These are phyloP conservation scores for Candida suzukii DNA, from an alignment of 805 yeast species.

Conservation along the genomic window DNA sequence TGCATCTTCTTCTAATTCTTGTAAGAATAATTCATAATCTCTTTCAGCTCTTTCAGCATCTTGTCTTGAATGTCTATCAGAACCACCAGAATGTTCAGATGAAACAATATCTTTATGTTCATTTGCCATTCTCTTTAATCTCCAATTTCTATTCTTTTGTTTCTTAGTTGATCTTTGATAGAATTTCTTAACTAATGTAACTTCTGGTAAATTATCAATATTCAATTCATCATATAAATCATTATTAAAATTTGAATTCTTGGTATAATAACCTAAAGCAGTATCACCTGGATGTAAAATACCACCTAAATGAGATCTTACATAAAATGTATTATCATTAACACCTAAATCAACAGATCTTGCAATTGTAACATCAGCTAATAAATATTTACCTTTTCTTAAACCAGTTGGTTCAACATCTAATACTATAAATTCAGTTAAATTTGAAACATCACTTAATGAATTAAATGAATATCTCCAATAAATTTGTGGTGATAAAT, in stretches of 20 bases:
- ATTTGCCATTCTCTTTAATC: slow-evolving; percentile 93
- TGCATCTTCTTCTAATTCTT: slow-evolving; percentile 93
- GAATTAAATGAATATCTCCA: slow-evolving; percentile 82
- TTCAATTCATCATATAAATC: slow-evolving; percentile 73
- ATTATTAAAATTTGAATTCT: slow-evolving; percentile 83
- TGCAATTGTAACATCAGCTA: slow-evolving; percentile 90
- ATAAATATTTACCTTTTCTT: slow-evolving; percentile 65
- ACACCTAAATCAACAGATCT: slow-evolving; percentile 82
- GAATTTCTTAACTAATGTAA: slow-evolving; percentile 79
- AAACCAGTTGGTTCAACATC: slow-evolving; percentile 92
- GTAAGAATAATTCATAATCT: slow-evolving; percentile 93
- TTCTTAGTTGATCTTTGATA: slow-evolving; percentile 75
- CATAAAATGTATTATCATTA: slow-evolving; percentile 75
- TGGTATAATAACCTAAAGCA: slow-evolving; percentile 82
- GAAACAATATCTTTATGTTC: slow-evolving; percentile 89
- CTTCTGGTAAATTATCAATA: slow-evolving; percentile 68
- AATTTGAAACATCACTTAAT: slow-evolving; percentile 65
- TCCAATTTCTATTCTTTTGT: slow-evolving; percentile 79
- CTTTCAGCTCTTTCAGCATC: slow-evolving; percentile 88
- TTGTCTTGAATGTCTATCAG: slow-evolving; percentile 67
- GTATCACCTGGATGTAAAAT: slow-evolving; percentile 95
- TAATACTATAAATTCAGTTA: slow-evolving; percentile 81
- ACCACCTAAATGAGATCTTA: slow-evolving; percentile 90
- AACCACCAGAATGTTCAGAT: slow-evolving; percentile 32
- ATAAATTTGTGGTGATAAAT: slow-evolving; percentile 60